Evolutionary conservation across 1,284 basidiomycete species (phyloP).

Genomic region (Neonothopanus nambi): DNA sequence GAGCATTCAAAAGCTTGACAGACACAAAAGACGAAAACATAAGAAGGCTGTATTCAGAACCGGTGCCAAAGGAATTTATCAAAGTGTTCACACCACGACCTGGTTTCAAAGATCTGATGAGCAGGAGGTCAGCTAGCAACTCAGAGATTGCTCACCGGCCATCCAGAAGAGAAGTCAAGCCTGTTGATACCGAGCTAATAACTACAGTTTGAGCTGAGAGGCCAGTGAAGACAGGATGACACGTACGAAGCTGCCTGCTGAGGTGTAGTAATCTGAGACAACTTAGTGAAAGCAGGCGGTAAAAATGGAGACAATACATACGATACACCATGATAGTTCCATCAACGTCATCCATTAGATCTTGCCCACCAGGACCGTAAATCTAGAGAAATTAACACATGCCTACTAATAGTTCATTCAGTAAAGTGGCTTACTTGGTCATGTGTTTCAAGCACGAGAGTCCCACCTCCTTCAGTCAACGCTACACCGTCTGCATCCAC

Average conservation of each 20-base stretch:
- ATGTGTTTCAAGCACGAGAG: slow-evolving; percentile 49
- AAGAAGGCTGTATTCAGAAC: too few relatives aligned
- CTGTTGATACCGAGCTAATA: slow-evolving; percentile 49
- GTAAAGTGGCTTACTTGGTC: slow-evolving; percentile 34
- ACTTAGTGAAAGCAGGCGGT: slow-evolving; percentile 24
- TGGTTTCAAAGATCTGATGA: too few relatives aligned
- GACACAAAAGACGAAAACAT: too few relatives aligned
- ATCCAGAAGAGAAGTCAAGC: slow-evolving; percentile 36
- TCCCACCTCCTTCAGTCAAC: slow-evolving; percentile 52
- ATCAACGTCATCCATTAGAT: slow-evolving; percentile 36
- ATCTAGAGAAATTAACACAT: slow-evolving; percentile 31
- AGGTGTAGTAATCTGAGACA: slow-evolving; percentile 50
- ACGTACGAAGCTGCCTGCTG: slow-evolving; percentile 40
- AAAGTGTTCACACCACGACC: too few relatives aligned
- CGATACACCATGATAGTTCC: slow-evolving; percentile 44
- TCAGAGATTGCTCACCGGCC: slow-evolving; percentile 26
- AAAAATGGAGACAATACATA: slow-evolving; percentile 22
- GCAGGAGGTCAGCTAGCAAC: too few relatives aligned
- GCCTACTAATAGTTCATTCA: too few relatives aligned
- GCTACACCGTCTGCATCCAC: slow-evolving; percentile 48
- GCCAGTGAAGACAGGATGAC: background rate
- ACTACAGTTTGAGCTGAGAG: background rate
- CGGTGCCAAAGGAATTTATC: too few relatives aligned
- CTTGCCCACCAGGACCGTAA: slow-evolving; percentile 48
- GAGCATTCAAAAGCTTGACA: too few relatives aligned